A percentile compares a stretch with the other conserved stretches of the same genome.
phyloP scores from a whole-genome alignment of 495 filamentous ascomycete species.

The Penicillium canariense region DNA sequence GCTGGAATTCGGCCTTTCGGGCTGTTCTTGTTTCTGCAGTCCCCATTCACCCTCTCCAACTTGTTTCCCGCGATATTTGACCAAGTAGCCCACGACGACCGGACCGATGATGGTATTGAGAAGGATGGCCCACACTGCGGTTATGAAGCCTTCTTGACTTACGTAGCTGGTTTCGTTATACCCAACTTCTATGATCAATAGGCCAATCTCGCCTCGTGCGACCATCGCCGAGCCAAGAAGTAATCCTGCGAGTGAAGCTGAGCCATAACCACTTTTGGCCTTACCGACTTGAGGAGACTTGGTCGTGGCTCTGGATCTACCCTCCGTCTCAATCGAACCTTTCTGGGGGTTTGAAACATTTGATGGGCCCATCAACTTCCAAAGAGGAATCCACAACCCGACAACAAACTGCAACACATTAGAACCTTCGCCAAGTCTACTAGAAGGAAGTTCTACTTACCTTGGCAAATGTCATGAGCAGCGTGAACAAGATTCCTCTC shows the following conservation, averaged over 20 bases:
- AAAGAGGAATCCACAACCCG: conserved; percentile 31
- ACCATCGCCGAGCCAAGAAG: conserved; percentile 63
- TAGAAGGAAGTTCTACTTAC: conserved; percentile 12
- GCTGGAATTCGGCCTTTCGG: not conserved
- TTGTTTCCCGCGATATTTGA: conserved; percentile 31
- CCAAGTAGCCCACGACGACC: conserved; percentile 58
- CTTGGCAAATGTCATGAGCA: conserved; percentile 68
- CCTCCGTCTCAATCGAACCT: no score
- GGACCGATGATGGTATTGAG: conserved; percentile 74
- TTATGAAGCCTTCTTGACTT: conserved; percentile 50
- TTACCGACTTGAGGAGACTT: not conserved
- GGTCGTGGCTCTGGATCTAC: not conserved
- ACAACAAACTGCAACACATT: conserved; percentile 24
- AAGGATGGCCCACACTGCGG: conserved; percentile 71
- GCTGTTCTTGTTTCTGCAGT: conserved; percentile 14
- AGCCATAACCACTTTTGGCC: conserved; percentile 4
- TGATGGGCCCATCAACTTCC: conserved; percentile 5
- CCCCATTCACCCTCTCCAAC: conserved; percentile 32
- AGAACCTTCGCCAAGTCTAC: not conserved
- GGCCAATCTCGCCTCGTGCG: conserved; percentile 74
- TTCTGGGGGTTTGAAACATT: not conserved
- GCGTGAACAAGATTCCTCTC: conserved; percentile 64
- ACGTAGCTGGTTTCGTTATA: conserved; percentile 39
- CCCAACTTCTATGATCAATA: conserved; percentile 68
- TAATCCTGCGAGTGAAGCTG: conserved; percentile 48